Evolutionary conservation across 2,329 filamentous ascomycete genomes (phyloP).

Genomic region (Exophiala sp.): DNA sequence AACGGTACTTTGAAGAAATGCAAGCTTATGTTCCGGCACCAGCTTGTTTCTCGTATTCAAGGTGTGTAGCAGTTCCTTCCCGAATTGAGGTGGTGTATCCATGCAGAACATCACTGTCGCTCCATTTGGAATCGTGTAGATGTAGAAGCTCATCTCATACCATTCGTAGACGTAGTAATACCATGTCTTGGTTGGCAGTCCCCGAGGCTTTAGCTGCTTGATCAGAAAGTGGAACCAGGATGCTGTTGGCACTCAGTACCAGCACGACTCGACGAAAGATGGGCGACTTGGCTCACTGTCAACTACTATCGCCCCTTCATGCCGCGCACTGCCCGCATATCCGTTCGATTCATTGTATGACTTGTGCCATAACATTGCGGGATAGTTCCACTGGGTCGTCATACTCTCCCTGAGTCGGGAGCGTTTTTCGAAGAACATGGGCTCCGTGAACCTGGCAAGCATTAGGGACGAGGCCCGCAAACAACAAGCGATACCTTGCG

Average conservation of each 20-base stretch:
- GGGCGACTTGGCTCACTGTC: slow-evolving; percentile 7
- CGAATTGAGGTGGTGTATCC: slow-evolving; percentile 15
- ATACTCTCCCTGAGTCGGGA: background rate
- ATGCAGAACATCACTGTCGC: slow-evolving; percentile 15
- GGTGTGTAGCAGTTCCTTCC: slow-evolving; percentile 1
- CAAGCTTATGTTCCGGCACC: slow-evolving; percentile 1
- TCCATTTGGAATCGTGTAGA: slow-evolving; percentile 6
- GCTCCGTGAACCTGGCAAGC: slow-evolving; percentile 9
- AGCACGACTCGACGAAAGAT: background rate
- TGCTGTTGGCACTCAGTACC: slow-evolving; percentile 8
- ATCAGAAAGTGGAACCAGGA: slow-evolving; percentile 29
- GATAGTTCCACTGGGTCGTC: slow-evolving; percentile 11
- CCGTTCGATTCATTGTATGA: slow-evolving; percentile 14
- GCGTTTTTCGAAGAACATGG: background rate
- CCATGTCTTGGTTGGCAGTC: background rate
- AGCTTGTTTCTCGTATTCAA: slow-evolving; percentile 1
- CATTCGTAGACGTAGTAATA: slow-evolving; percentile 19
- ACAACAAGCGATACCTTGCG: background rate
- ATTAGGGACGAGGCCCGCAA: background rate
- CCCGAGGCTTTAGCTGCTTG: slow-evolving; percentile 15
- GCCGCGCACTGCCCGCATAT: slow-evolving; percentile 5
- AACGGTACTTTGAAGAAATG: slow-evolving; percentile 29
- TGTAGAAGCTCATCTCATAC: slow-evolving; percentile 28
- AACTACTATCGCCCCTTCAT: slow-evolving; percentile 3
- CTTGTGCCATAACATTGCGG: slow-evolving; percentile 15